Conservation (phyloP, 306 rosid species). For the Prunus fruticosa region DNA sequence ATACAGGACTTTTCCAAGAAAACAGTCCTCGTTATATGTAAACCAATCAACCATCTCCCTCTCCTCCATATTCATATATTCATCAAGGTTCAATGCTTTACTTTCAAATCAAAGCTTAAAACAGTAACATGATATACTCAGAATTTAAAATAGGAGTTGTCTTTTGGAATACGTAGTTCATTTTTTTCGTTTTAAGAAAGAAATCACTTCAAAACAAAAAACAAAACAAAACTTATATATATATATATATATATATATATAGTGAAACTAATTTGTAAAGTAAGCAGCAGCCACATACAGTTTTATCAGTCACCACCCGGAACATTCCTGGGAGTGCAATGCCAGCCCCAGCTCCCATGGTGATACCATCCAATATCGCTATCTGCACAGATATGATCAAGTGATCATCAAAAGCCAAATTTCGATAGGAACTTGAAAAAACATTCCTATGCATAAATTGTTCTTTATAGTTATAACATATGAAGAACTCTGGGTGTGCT, state of each 20-base stretch:
- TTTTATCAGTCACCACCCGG: conserved; percentile 77
- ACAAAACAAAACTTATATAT: neutral
- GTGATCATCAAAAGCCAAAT: conserved; percentile 18
- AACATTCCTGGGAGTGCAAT: conserved; percentile 91
- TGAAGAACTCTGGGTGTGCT: neutral
- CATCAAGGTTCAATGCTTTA: neutral
- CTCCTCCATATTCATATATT: neutral
- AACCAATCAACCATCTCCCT: neutral
- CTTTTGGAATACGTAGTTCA: neutral
- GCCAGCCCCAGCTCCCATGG: conserved; percentile 95
- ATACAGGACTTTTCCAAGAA: neutral
- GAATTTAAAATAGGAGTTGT: neutral
- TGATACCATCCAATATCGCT: conserved; percentile 81
- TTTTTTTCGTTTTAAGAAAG: neutral
- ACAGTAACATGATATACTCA: neutral
- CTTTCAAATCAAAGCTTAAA: neutral
- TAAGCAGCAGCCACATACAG: conserved; percentile 53
- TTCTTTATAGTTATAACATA: neutral
- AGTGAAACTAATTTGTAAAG: neutral
- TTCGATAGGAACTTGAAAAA: neutral
- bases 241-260: no score
- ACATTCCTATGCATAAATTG: neutral
- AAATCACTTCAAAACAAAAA: neutral
- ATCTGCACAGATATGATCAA: conserved; percentile 48
- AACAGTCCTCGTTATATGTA: neutral